phyloP scores from a whole-genome alignment of 2,329 filamentous ascomycete genomes.

The Orbilia javanica region DNA sequence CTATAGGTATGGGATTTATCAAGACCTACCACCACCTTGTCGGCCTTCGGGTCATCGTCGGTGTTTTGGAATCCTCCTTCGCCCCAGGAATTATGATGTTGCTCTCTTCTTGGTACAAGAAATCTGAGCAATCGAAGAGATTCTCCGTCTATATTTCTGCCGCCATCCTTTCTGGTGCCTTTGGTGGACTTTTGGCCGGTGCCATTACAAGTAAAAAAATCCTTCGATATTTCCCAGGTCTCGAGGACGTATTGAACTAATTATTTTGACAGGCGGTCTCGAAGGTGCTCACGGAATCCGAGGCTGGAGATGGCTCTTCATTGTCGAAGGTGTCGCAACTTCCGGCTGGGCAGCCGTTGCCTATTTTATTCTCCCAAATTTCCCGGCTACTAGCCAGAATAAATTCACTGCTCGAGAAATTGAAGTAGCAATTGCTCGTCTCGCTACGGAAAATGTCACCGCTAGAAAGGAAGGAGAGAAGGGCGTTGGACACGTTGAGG shows the following conservation, averaged over 20 bases:
- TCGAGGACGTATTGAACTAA: not conserved
- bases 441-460: conserved; percentile 66
- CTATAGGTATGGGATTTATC: conserved; percentile 68
- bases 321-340: conserved; percentile 66
- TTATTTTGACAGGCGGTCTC: conserved; percentile 63
- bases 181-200: conserved; percentile 68
- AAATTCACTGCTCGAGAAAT: conserved; percentile 65
- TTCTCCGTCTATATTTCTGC: conserved; percentile 73
- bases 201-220: conserved; percentile 65
- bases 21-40: conserved; percentile 69
- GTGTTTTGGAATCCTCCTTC: conserved; percentile 71
- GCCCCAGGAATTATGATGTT: conserved; percentile 71
- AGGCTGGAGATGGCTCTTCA: conserved; percentile 71
- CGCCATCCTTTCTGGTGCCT: conserved; percentile 70
- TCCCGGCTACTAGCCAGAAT: conserved; percentile 67
- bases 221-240: not conserved
- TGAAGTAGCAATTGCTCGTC: conserved; percentile 66
- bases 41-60: conserved; percentile 70
- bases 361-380: conserved; percentile 69
- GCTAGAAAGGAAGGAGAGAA: conserved; percentile 63
- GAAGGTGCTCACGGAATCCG: conserved; percentile 67
- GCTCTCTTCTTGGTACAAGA: conserved; percentile 73
- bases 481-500: conserved; percentile 63
- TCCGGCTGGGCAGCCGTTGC: conserved; percentile 66
- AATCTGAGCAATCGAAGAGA: conserved; percentile 71